Evolutionary conservation across 192 early-diverging fungal species (phyloP).

Genomic region (Coemansia sp.): DNA sequence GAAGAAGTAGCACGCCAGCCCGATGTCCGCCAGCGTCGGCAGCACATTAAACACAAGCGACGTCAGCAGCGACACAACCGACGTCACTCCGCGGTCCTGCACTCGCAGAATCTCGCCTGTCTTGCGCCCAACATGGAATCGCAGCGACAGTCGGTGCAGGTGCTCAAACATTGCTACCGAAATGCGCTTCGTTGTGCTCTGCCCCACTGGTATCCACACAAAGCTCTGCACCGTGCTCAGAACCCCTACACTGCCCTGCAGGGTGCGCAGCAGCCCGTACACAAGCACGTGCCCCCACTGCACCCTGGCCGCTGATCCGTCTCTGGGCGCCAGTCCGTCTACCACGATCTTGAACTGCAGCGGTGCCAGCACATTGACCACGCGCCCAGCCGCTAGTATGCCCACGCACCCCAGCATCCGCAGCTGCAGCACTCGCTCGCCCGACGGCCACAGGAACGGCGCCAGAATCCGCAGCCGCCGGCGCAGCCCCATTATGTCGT

Average conservation of each 20-base stretch:
- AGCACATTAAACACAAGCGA: conserved; percentile 89
- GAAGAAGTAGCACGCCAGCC: conserved; percentile 76
- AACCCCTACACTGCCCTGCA: conserved; percentile 66
- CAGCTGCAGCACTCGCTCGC: conserved; percentile 62
- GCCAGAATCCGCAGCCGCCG: conserved; percentile 64
- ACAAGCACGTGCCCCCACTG: conserved; percentile 50
- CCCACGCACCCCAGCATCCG: conserved; percentile 69
- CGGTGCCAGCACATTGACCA: conserved; percentile 85
- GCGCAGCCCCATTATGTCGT: conserved; percentile 46
- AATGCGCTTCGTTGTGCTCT: conserved; percentile 90
- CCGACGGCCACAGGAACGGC: conserved; percentile 84
- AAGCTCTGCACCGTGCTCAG: conserved; percentile 80
- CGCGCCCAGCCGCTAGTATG: conserved; percentile 62
- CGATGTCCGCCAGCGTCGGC: conserved; percentile 86
- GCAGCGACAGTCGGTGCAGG: conserved; percentile 82
- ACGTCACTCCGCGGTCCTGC: conserved; percentile 60
- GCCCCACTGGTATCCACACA: conserved; percentile 91
- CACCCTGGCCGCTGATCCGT: conserved; percentile 43
- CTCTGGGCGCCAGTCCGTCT: conserved; percentile 60
- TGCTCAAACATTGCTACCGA: conserved; percentile 89
- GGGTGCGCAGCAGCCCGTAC: conserved; percentile 37
- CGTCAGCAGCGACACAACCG: conserved; percentile 73
- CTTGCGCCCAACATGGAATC: conserved; percentile 92
- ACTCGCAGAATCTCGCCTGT: conserved; percentile 94
- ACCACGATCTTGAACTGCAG: conserved; percentile 82